Percentiles rank a stretch among this genome's conserved stretches.
phyloP scores from a whole-genome alignment of 2,329 filamentous ascomycete genomes.

The Colletotrichum spinosum region DNA sequence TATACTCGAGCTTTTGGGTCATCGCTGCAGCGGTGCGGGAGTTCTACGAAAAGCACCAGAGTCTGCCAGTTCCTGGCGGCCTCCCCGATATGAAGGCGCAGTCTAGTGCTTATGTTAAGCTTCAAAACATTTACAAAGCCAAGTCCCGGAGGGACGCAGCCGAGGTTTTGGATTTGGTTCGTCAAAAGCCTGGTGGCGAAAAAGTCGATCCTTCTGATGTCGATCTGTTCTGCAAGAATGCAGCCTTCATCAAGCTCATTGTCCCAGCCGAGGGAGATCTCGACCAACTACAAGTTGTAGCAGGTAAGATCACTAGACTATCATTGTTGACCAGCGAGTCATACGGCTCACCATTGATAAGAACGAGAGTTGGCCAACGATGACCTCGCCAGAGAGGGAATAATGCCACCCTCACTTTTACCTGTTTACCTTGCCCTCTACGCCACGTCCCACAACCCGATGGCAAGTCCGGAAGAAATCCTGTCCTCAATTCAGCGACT shows the following conservation, averaged over 20 bases:
- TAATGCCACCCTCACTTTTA: slow-evolving; percentile 69
- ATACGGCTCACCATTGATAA: slow-evolving; percentile 44
- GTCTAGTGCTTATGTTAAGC: slow-evolving; percentile 86
- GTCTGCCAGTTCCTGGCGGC: slow-evolving; percentile 85
- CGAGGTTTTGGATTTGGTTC: slow-evolving; percentile 77
- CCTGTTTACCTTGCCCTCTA: slow-evolving; percentile 77
- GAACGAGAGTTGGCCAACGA: slow-evolving; percentile 67
- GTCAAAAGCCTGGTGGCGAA: slow-evolving; percentile 59
- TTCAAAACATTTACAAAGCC: slow-evolving; percentile 92
- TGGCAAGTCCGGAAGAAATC: slow-evolving; percentile 65
- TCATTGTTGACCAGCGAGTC: neutral
- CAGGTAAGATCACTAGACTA: slow-evolving; percentile 58
- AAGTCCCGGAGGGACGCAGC: slow-evolving; percentile 84
- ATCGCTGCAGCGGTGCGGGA: slow-evolving; percentile 82
- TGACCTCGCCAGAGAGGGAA: slow-evolving; percentile 59
- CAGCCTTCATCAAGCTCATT: slow-evolving; percentile 90
- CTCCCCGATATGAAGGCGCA: slow-evolving; percentile 98
- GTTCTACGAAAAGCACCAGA: slow-evolving; percentile 79
- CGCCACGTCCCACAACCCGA: slow-evolving; percentile 60
- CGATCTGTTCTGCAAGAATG: slow-evolving; percentile 95
- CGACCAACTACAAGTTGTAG: slow-evolving; percentile 62
- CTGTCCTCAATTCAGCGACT: slow-evolving; percentile 56
- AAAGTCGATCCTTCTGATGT: slow-evolving; percentile 78
- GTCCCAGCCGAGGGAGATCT: slow-evolving; percentile 61
- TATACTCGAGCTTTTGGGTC: slow-evolving; percentile 81